These are phyloP conservation scores for Thalassiosira sp. DNA, from an alignment of 352 stramenopile species.

Conservation along the genomic window DNA sequence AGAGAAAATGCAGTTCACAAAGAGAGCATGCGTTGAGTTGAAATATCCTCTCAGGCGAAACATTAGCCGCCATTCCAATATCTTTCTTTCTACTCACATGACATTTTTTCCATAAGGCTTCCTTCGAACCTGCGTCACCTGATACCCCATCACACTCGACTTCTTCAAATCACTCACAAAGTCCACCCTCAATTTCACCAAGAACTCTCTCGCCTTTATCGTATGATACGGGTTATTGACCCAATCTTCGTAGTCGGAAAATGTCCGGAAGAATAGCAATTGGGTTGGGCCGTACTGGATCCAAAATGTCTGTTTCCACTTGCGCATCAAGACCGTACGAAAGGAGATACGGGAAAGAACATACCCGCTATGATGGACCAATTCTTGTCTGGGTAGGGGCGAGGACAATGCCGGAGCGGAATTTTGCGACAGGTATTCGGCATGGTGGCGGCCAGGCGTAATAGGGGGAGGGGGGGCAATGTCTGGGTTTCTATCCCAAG, in stretches of 20 bases:
- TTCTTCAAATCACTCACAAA: constrained; percentile 84
- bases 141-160: constrained; percentile 79
- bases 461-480: constrained; percentile 47
- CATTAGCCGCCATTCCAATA: neutral
- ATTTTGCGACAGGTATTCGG: constrained; percentile 46
- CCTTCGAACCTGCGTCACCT: constrained; percentile 76
- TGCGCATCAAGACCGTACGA: constrained; percentile 82
- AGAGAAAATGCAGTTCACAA: neutral
- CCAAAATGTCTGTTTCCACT: constrained; percentile 85
- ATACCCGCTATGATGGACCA: constrained; percentile 72
- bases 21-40: neutral
- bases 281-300: constrained; percentile 75
- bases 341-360: constrained; percentile 82
- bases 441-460: constrained; percentile 24
- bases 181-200: constrained; percentile 83
- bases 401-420: constrained; percentile 30
- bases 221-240: constrained; percentile 82
- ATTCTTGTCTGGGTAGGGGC: constrained; percentile 61
- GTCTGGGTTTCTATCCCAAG: constrained; percentile 43
- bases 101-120: constrained; percentile 81
- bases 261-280: constrained; percentile 75
- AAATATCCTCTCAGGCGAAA: neutral
- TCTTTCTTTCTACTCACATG: too few species aligned
- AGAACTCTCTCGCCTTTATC: constrained; percentile 72
- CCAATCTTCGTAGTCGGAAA: constrained; percentile 81